These are phyloP conservation scores for Mycena albidolilacea DNA, from an alignment of 768 basidiomycete species.

Conservation along the genomic window DNA sequence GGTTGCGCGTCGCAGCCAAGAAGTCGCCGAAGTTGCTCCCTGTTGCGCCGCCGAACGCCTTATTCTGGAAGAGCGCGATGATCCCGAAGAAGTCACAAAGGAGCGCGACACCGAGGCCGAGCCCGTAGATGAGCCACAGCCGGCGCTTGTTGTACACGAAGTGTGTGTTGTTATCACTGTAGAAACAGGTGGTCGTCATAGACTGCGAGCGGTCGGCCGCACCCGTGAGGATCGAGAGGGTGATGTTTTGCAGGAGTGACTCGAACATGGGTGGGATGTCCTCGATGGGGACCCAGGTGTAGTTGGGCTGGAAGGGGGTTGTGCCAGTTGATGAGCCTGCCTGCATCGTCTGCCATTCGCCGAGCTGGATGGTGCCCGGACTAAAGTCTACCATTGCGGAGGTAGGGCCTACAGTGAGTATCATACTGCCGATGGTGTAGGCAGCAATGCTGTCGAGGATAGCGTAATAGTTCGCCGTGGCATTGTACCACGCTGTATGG, in stretches of 20 bases:
- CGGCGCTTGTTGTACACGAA: neutral
- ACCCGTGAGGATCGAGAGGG: constrained; percentile 25
- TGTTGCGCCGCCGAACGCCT: neutral
- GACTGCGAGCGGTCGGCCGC: neutral
- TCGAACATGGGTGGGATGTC: constrained; percentile 13
- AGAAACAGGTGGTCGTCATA: neutral
- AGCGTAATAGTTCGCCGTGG: constrained; percentile 17
- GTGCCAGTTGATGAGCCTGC: neutral
- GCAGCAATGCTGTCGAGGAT: neutral
- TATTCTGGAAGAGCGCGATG: neutral
- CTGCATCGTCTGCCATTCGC: neutral
- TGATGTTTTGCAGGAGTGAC: constrained; percentile 24
- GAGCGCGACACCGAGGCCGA: neutral
- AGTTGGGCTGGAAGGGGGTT: neutral
- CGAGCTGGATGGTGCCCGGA: neutral
- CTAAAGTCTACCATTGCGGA: neutral
- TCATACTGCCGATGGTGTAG: constrained; percentile 18
- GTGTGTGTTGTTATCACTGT: neutral
- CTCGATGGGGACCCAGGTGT: constrained; percentile 11
- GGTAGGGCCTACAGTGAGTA: no score
- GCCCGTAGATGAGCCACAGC: constrained; percentile 6
- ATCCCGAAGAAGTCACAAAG: neutral
- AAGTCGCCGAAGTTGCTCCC: constrained; percentile 2
- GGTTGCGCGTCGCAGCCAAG: constrained; percentile 1
- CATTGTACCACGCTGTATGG: constrained; percentile 14